Evolutionary conservation across 2,329 filamentous ascomycete genomes (phyloP), one percentile per base, ranked within the genome.

Genomic region (Phaeosphaeria sp.): DNA sequence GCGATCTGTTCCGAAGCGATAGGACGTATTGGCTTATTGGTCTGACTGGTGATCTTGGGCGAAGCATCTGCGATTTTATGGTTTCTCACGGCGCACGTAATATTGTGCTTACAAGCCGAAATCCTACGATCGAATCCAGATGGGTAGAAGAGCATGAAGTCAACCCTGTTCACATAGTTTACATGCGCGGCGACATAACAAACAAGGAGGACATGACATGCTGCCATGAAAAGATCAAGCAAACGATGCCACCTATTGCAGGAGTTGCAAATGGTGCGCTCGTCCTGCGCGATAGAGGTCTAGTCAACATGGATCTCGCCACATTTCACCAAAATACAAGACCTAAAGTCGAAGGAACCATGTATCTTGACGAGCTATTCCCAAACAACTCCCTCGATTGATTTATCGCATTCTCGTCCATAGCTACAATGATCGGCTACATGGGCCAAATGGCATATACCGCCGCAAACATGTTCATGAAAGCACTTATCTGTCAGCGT

Each of bases 381-480:
- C 11, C 41, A 9, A 20, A 62, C 3, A 21, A 54, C 11, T 10
- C 30, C 5, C 57, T 68, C 3, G 68, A 70, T 27, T 71, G 64
- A 46, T 70, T 72, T 54, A 48, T 71, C 18, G 1, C 61, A 17
- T 62, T 66, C 49, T 66, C 64, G 0, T 71, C 66, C 0, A 5
- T 51, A 0, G 27, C 55, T 2, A 15, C 20, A 7, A 39, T 68
- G 1, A 9, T 50, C 20, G 60, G 60, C 18, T 65, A 60, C 30
- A 1, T 11, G 1, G 63, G 63, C 7, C 67, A 71, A 55, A 7
- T 52, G 1, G 60, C 41, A 41, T 71, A 70, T 46, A 11, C 39
- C 17, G 60, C 58, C 0, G 66, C 61, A 1, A 70, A 68, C 48
- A 56, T 60, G 1, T 85, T 75, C 71, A 79, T 84, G 76, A 63